Conservation (phyloP, 805 yeast genomes). For the Wickerhamomyces strasburgensis region DNA sequence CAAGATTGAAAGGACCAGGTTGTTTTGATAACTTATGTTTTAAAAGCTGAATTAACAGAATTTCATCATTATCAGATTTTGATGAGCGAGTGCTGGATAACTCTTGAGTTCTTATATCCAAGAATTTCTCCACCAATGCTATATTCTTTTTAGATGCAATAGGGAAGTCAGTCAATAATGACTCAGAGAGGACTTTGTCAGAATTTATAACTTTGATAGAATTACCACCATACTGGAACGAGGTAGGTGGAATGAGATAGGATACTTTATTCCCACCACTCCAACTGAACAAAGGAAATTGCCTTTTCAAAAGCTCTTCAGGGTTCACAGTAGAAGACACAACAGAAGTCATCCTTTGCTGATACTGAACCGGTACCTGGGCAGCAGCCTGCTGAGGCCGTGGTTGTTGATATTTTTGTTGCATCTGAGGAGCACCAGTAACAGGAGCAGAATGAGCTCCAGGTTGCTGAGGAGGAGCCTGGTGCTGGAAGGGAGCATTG, state of each 20-base stretch:
- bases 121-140: slow-evolving; percentile 23
- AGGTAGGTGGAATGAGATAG: slow-evolving; percentile 31
- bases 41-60: slow-evolving; percentile 47
- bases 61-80: slow-evolving; percentile 61
- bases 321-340: slow-evolving; percentile 40
- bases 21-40: slow-evolving; percentile 20
- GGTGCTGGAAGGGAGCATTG: slow-evolving; percentile 2
- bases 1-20: slow-evolving; percentile 16
- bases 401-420: slow-evolving; percentile 1
- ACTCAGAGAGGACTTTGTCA: slow-evolving; percentile 31
- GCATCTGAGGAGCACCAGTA: background rate
- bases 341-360: slow-evolving; percentile 1
- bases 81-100: slow-evolving; percentile 18
- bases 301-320: slow-evolving; percentile 50
- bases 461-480: slow-evolving; percentile 1
- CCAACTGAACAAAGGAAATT: slow-evolving; percentile 77
- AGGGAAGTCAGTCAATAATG: slow-evolving; percentile 30
- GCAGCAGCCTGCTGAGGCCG: slow-evolving; percentile 14
- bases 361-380: background rate
- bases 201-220: slow-evolving; percentile 34
- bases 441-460: too few relatives aligned
- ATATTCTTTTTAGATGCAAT: slow-evolving; percentile 27
- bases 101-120: slow-evolving; percentile 18
- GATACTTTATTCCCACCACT: slow-evolving; percentile 41
- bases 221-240: slow-evolving; percentile 29